Percentiles rank a stretch among this genome's conserved stretches.
phyloP scores from a whole-genome alignment of 805 yeast species.

The Lipomyces oligophaga region DNA sequence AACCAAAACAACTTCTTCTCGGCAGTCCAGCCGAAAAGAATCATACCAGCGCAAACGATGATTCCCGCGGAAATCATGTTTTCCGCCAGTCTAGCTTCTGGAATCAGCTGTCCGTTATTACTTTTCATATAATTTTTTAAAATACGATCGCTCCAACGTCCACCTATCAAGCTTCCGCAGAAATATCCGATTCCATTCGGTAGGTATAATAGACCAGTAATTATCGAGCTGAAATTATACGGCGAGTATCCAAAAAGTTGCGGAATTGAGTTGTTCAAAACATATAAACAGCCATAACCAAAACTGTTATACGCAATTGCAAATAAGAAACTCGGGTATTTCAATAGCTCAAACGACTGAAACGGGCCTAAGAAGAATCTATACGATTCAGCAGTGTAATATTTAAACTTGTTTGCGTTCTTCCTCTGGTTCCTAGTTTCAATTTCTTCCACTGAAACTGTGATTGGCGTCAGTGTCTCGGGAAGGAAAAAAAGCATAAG shows the following conservation, averaged over 20 bases:
- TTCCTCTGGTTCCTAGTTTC: conserved; percentile 14
- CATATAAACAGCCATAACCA: conserved; percentile 67
- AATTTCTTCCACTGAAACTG: conserved; percentile 22
- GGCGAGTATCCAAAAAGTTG: conserved; percentile 60
- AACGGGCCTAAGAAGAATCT: conserved; percentile 52
- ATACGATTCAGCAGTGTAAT: conserved; percentile 36
- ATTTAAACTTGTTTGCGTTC: neutral
- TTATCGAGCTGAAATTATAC: conserved; percentile 61
- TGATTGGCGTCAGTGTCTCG: conserved; percentile 65
- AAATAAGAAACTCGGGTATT: conserved; percentile 70
- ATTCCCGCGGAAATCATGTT: conserved; percentile 65
- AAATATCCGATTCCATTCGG: conserved; percentile 80
- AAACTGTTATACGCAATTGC: conserved; percentile 64
- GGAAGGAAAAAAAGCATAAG: conserved; percentile 60
- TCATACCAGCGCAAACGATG: conserved; percentile 57
- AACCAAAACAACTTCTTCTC: conserved; percentile 67
- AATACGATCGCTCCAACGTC: conserved; percentile 69
- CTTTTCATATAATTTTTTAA: conserved; percentile 49
- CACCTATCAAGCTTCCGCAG: conserved; percentile 74
- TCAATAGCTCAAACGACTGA: conserved; percentile 56
- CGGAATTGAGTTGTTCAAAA: conserved; percentile 70
- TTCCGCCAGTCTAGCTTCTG: conserved; percentile 76
- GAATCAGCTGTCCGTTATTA: conserved; percentile 62
- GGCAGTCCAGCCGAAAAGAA: conserved; percentile 81
- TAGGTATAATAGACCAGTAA: conserved; percentile 71